phyloP scores from a whole-genome alignment of 2,329 filamentous ascomycete genomes.

The Clarireedia sp. region DNA sequence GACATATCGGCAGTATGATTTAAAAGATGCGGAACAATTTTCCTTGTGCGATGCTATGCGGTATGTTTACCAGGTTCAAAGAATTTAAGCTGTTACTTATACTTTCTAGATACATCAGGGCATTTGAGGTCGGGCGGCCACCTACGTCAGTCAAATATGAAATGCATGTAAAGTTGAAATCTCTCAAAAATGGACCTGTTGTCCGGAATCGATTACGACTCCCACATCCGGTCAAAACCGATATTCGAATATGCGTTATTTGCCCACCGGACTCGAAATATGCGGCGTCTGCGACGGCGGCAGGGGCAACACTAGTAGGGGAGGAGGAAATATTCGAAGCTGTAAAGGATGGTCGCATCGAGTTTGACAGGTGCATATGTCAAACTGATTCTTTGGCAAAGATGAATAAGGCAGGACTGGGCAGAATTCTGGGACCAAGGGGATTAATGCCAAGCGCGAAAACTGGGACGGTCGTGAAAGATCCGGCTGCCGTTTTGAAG shows the following conservation, averaged over 20 bases:
- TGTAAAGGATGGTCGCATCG: slow-evolving; percentile 63
- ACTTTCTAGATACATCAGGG: slow-evolving; percentile 68
- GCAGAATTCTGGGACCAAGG: slow-evolving; percentile 74
- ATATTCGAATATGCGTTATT: slow-evolving; percentile 83
- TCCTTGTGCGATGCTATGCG: slow-evolving; percentile 89
- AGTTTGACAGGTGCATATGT: slow-evolving; percentile 85
- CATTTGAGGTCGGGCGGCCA: slow-evolving; percentile 79
- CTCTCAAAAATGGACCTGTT: slow-evolving; percentile 76
- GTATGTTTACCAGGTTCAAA: slow-evolving; percentile 39
- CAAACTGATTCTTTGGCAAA: slow-evolving; percentile 70
- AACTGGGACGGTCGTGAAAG: slow-evolving; percentile 78
- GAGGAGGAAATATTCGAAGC: slow-evolving; percentile 78
- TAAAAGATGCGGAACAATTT: slow-evolving; percentile 51
- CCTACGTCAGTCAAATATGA: slow-evolving; percentile 79
- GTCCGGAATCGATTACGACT: slow-evolving; percentile 82
- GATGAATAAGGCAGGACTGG: slow-evolving; percentile 73
- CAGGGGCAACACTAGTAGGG: slow-evolving; percentile 76
- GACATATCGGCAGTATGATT: slow-evolving; percentile 30
- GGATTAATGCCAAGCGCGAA: slow-evolving; percentile 90
- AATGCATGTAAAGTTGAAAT: slow-evolving; percentile 72
- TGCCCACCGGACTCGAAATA: slow-evolving; percentile 72
- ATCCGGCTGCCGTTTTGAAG: slow-evolving; percentile 65
- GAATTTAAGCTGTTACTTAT: slow-evolving; percentile 4
- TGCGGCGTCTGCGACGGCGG: slow-evolving; percentile 64
- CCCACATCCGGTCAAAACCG: slow-evolving; percentile 82